These are phyloP conservation scores for Fraxinus excelsior DNA, from an alignment of 257 asterid genomes.

Conservation along the genomic window DNA sequence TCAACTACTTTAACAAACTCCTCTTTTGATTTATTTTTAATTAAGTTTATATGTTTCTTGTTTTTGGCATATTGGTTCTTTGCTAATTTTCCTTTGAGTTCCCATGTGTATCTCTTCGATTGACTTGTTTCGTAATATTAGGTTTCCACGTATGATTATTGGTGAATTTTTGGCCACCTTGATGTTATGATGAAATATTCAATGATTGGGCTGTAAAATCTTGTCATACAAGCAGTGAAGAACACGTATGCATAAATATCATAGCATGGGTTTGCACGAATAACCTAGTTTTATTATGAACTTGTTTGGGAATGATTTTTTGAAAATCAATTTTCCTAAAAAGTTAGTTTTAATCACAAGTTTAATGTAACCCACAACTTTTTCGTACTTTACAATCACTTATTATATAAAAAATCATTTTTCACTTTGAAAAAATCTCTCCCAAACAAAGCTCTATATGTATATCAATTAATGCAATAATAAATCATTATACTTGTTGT, in stretches of 20 bases:
- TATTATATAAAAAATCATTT: too few species aligned
- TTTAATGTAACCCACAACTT: too few species aligned
- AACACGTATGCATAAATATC: neutral
- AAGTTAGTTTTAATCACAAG: too few species aligned
- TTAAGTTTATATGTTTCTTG: neutral
- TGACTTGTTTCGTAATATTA: neutral
- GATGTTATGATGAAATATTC: neutral
- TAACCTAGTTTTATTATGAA: too few species aligned
- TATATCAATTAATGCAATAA: too few species aligned
- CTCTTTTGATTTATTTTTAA: neutral
- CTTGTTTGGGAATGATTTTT: too few species aligned
- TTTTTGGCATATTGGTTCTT: constrained; percentile 16
- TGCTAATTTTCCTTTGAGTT: neutral
- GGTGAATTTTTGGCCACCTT: neutral
- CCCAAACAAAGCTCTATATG: too few species aligned
- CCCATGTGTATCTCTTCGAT: neutral
- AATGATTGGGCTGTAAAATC: neutral
- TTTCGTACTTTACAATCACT: too few species aligned
- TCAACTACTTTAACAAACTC: constrained; percentile 49
- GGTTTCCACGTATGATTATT: neutral
- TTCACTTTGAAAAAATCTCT: too few species aligned
- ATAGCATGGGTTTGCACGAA: neutral
- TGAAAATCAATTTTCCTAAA: too few species aligned
- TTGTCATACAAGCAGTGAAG: neutral
- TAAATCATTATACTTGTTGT: too few species aligned